Evolutionary conservation across 2,329 filamentous ascomycete species (phyloP).

Genomic region (Ascochyta viciae-villosae): DNA sequence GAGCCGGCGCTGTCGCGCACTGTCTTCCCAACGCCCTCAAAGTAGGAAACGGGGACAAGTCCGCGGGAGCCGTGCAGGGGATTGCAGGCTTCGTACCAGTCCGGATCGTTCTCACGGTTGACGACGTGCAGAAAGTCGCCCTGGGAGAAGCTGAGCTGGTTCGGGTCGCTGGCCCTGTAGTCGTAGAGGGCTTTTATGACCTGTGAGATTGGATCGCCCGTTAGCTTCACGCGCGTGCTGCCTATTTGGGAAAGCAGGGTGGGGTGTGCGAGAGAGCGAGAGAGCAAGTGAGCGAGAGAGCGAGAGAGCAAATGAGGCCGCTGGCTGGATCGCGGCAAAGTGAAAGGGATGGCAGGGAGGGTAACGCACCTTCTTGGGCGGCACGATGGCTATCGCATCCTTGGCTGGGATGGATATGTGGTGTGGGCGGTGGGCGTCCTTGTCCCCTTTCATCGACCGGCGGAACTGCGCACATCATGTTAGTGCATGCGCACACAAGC

Average conservation of each 20-base stretch:
- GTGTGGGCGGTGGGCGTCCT: constrained; percentile 70
- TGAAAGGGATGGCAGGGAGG: neutral
- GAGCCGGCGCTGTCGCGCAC: constrained; percentile 80
- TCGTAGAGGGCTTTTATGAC: constrained; percentile 98
- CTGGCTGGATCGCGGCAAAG: constrained; percentile 6
- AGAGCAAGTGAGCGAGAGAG: neutral
- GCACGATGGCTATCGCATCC: constrained; percentile 84
- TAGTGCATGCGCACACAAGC: constrained; percentile 32
- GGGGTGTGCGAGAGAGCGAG: constrained; percentile 7
- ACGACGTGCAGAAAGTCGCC: constrained; percentile 99
- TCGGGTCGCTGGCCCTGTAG: constrained; percentile 81
- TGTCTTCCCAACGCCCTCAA: constrained; percentile 89
- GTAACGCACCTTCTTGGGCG: constrained; percentile 81
- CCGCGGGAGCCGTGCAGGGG: constrained; percentile 87
- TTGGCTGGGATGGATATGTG: constrained; percentile 83
- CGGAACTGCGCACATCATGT: constrained; percentile 61
- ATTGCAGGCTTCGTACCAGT: constrained; percentile 99
- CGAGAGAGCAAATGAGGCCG: neutral
- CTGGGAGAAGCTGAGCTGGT: constrained; percentile 79
- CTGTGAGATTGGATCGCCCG: constrained; percentile 57
- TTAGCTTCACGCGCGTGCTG: constrained; percentile 35
- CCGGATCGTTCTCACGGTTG: constrained; percentile 87
- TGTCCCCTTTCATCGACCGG: constrained; percentile 89
- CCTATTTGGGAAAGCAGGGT: constrained; percentile 22
- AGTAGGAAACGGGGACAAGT: constrained; percentile 91